Base-by-base conservation (phyloP, 1,139 yeast genomes). In the Schizosaccharomyces versatilis region DNA sequence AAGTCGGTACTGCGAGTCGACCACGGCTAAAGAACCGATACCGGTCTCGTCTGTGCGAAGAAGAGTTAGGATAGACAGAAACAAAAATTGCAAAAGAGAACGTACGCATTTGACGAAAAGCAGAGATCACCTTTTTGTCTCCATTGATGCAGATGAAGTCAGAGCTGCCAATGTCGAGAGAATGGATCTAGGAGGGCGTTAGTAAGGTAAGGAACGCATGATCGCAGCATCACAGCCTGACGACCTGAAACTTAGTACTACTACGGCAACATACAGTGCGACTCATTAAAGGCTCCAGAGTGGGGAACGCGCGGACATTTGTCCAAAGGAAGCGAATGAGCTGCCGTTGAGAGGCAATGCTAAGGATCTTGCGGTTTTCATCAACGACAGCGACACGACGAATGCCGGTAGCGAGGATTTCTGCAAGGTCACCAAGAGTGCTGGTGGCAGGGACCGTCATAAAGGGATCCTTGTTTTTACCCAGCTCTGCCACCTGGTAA, bases 11-110 rank as follows among this genome's bases (percentile, higher is more conserved):
- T 80, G 52, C 58, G 78, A 71, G 69, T 90, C 97, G 56, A 88
- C 83, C n/a, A 90, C 96, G 0, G 98, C 97, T 55, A 90, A 75
- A 36, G 96, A 86, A 6, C 93, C 81, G 41, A 90, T 85, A 60
- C 88, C 78, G 61, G 83, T 83, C 53, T 72, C 72, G 66, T 84
- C 84, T 53, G 15, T 14, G 10, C 6, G 24, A 5, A 9, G 14
- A 24, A 19, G 9, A 47, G 39, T 47, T 19, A 47, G 15, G 15
- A 12, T 12, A n/a, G 17, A 15, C 12, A 10, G 36, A 12, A 9
- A 19, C 14, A 32, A 12, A 6, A 47, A 47, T 19, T 8, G 10
- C 10, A 6, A 32, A 14, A 47, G 9, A 53, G 19, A n/a, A 42
- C 51, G 17, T 53, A 53, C 57, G 19, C 97, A 90, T 88, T 63